These are phyloP conservation scores for Lasiosphaeria hispida DNA, from an alignment of 495 filamentous ascomycete genomes.

Conservation along the genomic window DNA sequence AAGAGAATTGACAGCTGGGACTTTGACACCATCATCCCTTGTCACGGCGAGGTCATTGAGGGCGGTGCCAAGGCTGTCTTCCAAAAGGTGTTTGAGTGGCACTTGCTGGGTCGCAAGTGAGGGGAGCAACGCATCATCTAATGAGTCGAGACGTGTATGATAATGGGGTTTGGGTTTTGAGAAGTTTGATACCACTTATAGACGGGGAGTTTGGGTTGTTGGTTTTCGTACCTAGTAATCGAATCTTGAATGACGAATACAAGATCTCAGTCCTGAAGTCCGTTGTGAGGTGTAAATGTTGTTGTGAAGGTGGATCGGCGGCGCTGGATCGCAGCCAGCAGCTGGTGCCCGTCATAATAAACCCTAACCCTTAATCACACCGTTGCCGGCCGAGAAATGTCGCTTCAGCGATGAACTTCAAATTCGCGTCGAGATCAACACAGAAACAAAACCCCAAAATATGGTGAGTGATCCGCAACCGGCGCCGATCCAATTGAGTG, in stretches of 20 bases:
- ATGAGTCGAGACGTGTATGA: no score
- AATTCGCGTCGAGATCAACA: not conserved
- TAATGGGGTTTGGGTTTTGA: not conserved
- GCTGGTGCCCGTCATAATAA: no score
- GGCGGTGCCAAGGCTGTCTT: constrained; percentile 73
- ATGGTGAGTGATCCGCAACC: constrained; percentile 8
- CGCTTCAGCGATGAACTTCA: not conserved
- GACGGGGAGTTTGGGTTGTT: not conserved
- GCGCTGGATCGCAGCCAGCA: not conserved
- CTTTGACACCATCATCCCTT: constrained; percentile 83
- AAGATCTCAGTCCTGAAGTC: no score
- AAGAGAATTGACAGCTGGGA: constrained; percentile 74
- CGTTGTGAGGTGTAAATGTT: no score
- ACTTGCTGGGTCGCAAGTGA: constrained; percentile 57
- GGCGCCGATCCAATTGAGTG: constrained; percentile 15
- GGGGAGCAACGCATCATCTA: no score
- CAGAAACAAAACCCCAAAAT: not conserved
- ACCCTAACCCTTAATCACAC: constrained; percentile 9
- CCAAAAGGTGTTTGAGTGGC: constrained; percentile 81
- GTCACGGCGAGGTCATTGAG: constrained; percentile 90
- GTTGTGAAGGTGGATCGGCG: no score
- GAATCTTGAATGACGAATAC: not conserved
- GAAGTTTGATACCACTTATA: constrained; percentile 12
- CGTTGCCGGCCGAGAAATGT: not conserved
- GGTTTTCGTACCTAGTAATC: not conserved